Percentiles rank a stretch among this genome's conserved stretches.
Evolutionary conservation across 352 stramenopile genomes (phyloP).

Genomic region (Lagenidium sp.): DNA sequence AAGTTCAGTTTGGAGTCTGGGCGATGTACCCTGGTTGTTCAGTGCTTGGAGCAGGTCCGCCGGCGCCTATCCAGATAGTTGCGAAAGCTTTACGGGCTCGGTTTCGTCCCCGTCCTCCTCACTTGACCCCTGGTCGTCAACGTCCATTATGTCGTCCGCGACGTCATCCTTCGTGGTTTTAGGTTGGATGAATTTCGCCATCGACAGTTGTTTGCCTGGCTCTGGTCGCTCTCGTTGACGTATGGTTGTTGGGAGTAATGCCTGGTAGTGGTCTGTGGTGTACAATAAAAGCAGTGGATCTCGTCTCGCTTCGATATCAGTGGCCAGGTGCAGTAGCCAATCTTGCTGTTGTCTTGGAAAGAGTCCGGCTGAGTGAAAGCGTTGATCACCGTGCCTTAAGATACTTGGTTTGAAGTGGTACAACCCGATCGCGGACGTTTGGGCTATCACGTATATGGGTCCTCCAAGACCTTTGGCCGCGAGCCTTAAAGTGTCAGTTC

Average conservation of each 20-base stretch:
- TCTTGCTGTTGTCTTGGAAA: not conserved
- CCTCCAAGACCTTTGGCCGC: not conserved
- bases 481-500: conserved; percentile 1
- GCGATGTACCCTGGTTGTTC: no score
- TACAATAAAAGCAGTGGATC: not conserved
- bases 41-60: no score
- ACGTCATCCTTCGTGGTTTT: no score
- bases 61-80: not conserved
- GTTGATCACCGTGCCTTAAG: not conserved
- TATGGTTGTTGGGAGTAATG: not conserved
- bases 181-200: no score
- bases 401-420: not conserved
- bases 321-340: not conserved
- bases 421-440: not conserved
- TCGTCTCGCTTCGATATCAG: not conserved
- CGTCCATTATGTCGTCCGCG: no score
- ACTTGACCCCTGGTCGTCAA: no score
- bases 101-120: no score
- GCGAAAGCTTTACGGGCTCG: not conserved
- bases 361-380: not conserved
- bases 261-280: not conserved
- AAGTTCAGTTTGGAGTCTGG: no score
- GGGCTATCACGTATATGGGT: not conserved
- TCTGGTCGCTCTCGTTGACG: no score
- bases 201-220: no score